Base-by-base conservation (phyloP, 352 stramenopile genomes). In the Phytopythium cucurbitacearum region DNA sequence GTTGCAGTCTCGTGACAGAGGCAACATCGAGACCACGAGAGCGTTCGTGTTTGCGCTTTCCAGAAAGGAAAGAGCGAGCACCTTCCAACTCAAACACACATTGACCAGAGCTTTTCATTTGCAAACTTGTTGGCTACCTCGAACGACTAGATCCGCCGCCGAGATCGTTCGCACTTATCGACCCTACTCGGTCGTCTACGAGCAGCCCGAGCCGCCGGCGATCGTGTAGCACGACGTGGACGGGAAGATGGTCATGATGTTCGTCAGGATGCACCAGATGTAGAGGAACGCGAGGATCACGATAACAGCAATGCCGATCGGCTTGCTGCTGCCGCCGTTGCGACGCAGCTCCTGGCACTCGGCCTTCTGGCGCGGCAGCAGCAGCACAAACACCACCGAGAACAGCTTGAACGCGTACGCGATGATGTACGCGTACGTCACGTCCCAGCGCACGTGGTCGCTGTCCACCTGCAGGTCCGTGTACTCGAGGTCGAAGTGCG, bases 191-290 rank as follows among this genome's bases (percentile, higher is more conserved):
- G 21, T 28, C 21, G 21, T 28, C 21, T 28, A 41, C 48, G 64
- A 72, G 50, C 64, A 72, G 33, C 64, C 64, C 28, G 64, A 55
- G 4, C 70, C 70, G 15, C 70, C 67, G 1, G 70, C 68, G 44
- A 80, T 69, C 48, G 59, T 51, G 16, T 73, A 58, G 57, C 70
- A 80, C 0, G 67, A 68, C 11, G 70, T 77, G 40, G 48, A 62
- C 10, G 70, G 67, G 54, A 65, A 73, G 50, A 80, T 80, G 33
- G 61, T 69, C 65, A 80, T 76, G 59, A 77, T 51, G 60, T 77
- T 80, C 48, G 67, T 80, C 45, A 76, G 62, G 46, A 77, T 67
- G 39, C 64, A 73, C 67, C 70, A 80, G 3, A 70, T 46, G 40
- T 76, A 73, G n/a, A 65, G 65, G 56, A 75, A 77, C 35, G 51